Conservation (phyloP, 129 eudicot genomes). For the Saussurea involucrata region DNA sequence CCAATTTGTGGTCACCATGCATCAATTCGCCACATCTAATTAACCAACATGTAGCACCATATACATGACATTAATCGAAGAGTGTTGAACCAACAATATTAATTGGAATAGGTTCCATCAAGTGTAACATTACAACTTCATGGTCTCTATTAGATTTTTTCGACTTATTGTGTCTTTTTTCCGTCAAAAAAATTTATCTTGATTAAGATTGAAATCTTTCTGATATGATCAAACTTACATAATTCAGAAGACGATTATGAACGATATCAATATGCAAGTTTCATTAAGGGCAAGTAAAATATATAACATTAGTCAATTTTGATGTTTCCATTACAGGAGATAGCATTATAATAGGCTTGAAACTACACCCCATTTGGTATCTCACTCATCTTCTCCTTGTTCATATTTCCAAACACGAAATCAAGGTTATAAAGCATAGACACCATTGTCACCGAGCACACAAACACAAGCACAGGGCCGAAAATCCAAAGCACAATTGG, state of each 20-base stretch:
- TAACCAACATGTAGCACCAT: neutral
- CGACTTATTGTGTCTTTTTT: no score
- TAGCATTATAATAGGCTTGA: neutral
- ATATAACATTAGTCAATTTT: neutral
- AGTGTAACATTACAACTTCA: no score
- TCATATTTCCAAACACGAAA: constrained; percentile 40
- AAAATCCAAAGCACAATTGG: constrained; percentile 95
- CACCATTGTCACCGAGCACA: constrained; percentile 62
- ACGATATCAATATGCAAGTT: neutral
- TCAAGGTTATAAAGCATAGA: constrained; percentile 82
- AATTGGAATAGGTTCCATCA: no score
- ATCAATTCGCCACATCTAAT: neutral
- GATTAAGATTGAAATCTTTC: neutral
- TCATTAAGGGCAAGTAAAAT: neutral
- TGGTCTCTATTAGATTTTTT: no score
- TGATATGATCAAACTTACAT: neutral
- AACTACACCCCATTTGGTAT: constrained; percentile 20
- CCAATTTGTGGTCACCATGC: neutral
- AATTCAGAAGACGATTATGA: neutral
- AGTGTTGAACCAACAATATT: neutral
- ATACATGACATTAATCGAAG: neutral
- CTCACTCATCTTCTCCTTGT: constrained; percentile 21
- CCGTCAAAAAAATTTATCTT: no score
- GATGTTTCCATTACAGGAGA: neutral
- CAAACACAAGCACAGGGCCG: constrained; percentile 87